Conservation (phyloP, 371 early-diverging fungal genomes). For the Funneliformis caledonium region DNA sequence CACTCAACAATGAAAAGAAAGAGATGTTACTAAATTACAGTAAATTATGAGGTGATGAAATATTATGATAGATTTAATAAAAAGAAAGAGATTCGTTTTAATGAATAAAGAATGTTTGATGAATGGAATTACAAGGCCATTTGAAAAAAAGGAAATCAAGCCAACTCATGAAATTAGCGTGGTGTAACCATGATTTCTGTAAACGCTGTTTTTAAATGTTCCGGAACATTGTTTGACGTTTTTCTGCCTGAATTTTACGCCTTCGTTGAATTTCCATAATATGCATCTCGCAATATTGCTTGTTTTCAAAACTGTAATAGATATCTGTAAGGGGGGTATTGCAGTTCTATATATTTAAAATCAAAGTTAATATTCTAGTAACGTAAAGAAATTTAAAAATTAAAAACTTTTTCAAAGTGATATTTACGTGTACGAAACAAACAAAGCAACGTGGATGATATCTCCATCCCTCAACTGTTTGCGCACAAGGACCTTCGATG, state of each 20-base stretch:
- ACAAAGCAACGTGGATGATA: constrained; percentile 69
- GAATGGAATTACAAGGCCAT: no score
- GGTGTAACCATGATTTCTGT: no score
- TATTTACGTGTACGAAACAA: constrained; percentile 45
- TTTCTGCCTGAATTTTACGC: constrained; percentile 67
- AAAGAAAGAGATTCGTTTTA: neutral
- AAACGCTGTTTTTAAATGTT: neutral
- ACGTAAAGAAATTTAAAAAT: neutral
- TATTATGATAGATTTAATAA: no score
- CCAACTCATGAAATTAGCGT: no score
- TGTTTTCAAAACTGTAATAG: constrained; percentile 79
- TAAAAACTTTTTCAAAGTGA: no score
- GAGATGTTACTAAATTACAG: neutral
- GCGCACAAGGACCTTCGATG: constrained; percentile 86
- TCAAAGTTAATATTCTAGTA: neutral
- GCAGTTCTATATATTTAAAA: constrained; percentile 55
- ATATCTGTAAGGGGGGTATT: constrained; percentile 70
- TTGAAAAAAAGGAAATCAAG: no score
- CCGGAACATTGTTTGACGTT: constrained; percentile 63
- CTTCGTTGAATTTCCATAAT: constrained; percentile 69
- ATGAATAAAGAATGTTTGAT: neutral
- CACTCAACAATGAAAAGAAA: neutral
- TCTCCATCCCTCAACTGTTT: constrained; percentile 68
- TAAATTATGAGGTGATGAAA: neutral
- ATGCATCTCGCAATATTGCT: constrained; percentile 80